Percentiles rank a stretch among this genome's conserved stretches.
Conservation (phyloP, 1,284 basidiomycete genomes). For the Ganoderma meredithae region DNA sequence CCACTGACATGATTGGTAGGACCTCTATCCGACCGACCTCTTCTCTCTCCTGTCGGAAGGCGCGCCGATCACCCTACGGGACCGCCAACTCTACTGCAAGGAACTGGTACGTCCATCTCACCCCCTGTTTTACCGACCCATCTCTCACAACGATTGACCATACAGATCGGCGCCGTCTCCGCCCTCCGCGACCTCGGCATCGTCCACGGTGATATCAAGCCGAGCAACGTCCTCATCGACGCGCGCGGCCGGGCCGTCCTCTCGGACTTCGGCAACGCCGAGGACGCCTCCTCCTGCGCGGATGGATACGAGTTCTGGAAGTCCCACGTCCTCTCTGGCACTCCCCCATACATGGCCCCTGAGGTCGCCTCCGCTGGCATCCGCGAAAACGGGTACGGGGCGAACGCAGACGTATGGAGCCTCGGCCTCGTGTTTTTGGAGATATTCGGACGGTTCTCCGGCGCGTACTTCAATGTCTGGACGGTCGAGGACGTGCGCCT, state of each 20-base stretch:
- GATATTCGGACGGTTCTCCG: constrained; percentile 21
- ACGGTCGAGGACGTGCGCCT: constrained; percentile 5
- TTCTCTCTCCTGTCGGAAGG: constrained; percentile 2
- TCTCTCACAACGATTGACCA: too few relatives aligned
- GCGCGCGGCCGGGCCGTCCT: constrained; percentile 31
- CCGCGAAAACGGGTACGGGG: constrained; percentile 19
- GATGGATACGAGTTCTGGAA: constrained; percentile 40
- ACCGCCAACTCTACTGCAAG: constrained; percentile 7
- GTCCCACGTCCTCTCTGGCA: neutral
- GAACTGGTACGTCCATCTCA: constrained; percentile 7
- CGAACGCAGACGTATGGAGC: constrained; percentile 35
- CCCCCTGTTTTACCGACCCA: neutral
- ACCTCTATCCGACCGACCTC: constrained; percentile 7
- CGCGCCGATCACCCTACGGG: neutral
- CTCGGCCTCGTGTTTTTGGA: constrained; percentile 36
- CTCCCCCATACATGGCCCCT: constrained; percentile 20
- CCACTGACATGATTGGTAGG: neutral
- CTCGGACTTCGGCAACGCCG: constrained; percentile 34
- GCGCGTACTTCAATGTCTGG: constrained; percentile 17
- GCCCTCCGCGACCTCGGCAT: constrained; percentile 27
- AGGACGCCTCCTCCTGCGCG: constrained; percentile 39
- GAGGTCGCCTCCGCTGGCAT: constrained; percentile 13
- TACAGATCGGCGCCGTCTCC: constrained; percentile 32
- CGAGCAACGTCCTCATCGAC: constrained; percentile 36
- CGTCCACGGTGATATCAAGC: constrained; percentile 39